A percentile compares a stretch with the other conserved stretches of the same genome.
These are phyloP conservation scores for Larix kaempferi DNA, from an alignment of 75 land plant genomes.

Conservation along the genomic window DNA sequence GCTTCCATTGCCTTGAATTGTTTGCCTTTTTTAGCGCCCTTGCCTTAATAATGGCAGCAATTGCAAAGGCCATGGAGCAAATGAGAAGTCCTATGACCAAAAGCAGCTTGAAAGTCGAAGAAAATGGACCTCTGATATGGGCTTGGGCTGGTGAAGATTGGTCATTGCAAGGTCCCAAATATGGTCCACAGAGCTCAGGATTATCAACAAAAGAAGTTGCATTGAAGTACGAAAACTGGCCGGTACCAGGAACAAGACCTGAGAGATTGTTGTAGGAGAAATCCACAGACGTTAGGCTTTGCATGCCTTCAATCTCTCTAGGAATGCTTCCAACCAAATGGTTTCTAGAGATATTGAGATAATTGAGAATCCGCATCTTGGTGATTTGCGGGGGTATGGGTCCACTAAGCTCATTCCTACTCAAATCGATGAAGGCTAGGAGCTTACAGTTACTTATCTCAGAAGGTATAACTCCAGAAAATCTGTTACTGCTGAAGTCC, in stretches of 20 bases:
- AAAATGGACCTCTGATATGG: background rate
- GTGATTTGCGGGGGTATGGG: constrained; percentile 43
- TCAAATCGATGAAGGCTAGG: constrained; percentile 49
- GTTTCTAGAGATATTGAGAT: constrained; percentile 63
- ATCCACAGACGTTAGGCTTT: constrained; percentile 32
- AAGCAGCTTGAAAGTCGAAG: constrained; percentile 15
- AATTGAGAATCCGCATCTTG: constrained; percentile 44
- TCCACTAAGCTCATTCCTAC: constrained; percentile 61
- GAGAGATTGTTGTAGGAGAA: constrained; percentile 55
- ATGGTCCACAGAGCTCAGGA: constrained; percentile 35
- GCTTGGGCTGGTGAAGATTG: background rate
- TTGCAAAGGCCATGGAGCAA: constrained; percentile 32
- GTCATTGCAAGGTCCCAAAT: background rate
- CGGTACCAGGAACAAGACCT: constrained; percentile 24
- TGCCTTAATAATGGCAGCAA: constrained; percentile 10
- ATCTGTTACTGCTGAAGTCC: constrained; percentile 21
- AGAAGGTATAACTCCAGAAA: constrained; percentile 37
- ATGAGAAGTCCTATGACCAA: constrained; percentile 50
- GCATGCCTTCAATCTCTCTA: constrained; percentile 30
- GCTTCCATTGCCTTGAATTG: constrained; percentile 54
- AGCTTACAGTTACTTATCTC: constrained; percentile 37
- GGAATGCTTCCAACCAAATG: constrained; percentile 49
- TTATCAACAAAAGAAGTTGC: constrained; percentile 32
- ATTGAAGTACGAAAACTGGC: constrained; percentile 26
- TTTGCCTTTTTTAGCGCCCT: constrained; percentile 5